These are phyloP conservation scores for Epichloe coenophiala DNA, from an alignment of 2,329 filamentous ascomycete genomes.

Conservation along the genomic window DNA sequence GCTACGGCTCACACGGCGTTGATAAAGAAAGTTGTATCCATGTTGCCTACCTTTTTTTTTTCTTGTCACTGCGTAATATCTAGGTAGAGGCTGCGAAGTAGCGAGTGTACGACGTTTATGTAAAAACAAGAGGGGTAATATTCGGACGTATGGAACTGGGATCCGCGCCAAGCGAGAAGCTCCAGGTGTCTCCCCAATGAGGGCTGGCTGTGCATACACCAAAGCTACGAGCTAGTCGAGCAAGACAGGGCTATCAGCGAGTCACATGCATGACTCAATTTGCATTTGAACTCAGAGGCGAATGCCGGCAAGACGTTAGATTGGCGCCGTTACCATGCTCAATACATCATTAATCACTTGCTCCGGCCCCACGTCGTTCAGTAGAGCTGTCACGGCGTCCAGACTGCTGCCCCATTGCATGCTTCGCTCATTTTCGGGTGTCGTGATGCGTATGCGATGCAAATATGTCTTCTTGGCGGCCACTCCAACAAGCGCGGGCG, in stretches of 20 bases:
- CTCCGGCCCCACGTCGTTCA: constrained; percentile 49
- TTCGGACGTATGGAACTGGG: too few relatives aligned
- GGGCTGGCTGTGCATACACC: not conserved
- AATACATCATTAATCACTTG: constrained; percentile 54
- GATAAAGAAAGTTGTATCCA: not conserved
- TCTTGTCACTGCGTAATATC: not conserved
- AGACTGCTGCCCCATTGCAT: constrained; percentile 84
- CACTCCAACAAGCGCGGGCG: constrained; percentile 69
- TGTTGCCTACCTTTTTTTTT: too few relatives aligned
- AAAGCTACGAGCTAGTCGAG: not conserved
- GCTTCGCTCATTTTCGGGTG: constrained; percentile 63
- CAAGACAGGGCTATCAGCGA: not conserved
- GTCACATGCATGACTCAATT: not conserved
- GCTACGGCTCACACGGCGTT: not conserved
- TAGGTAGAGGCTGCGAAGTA: too few relatives aligned
- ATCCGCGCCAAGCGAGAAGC: too few relatives aligned
- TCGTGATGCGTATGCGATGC: constrained; percentile 64
- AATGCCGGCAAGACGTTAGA: not conserved
- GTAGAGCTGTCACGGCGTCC: constrained; percentile 50
- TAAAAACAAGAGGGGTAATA: not conserved
- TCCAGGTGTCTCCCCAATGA: too few relatives aligned
- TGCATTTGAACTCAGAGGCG: not conserved
- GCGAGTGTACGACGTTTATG: not conserved
- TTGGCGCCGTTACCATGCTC: constrained; percentile 33
- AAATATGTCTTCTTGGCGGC: constrained; percentile 79